Evolutionary conservation across 805 yeast genomes (phyloP).

Genomic region (Scheffersomyces ergatensis): DNA sequence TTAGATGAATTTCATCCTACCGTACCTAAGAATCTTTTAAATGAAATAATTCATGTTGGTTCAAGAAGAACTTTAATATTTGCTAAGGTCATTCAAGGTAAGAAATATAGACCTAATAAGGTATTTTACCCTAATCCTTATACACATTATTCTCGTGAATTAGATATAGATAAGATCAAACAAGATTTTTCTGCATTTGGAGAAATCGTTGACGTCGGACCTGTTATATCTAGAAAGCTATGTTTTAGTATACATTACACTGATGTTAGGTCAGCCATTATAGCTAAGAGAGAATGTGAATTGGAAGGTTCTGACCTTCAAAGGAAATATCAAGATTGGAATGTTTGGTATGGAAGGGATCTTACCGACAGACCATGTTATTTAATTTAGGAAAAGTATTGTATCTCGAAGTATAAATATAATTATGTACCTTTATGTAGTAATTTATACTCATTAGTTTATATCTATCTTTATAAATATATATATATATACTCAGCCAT

Average conservation of each 20-base stretch:
- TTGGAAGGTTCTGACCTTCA: conserved; percentile 30
- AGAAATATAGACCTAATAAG: conserved; percentile 18
- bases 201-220: conserved; percentile 55
- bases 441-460: too few relatives aligned
- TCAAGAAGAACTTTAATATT: conserved; percentile 57
- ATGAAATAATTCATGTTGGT: conserved; percentile 37
- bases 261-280: conserved; percentile 58
- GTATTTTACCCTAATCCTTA: conserved; percentile 43
- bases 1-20: conserved; percentile 13
- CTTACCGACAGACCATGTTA: conserved; percentile 57
- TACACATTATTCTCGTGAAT: conserved; percentile 36
- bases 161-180: conserved; percentile 44
- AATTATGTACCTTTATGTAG: too few relatives aligned
- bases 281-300: conserved; percentile 49
- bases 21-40: conserved; percentile 13
- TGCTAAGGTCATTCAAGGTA: conserved; percentile 21
- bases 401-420: not conserved
- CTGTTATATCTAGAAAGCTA: conserved; percentile 64
- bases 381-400: conserved; percentile 7
- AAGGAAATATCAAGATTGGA: conserved; percentile 57
- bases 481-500: too few relatives aligned
- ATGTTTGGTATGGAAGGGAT: conserved; percentile 65
- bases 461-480: too few relatives aligned
- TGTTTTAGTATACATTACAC: conserved; percentile 60
- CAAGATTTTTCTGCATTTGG: conserved; percentile 59